These are phyloP conservation scores for Debaryomyces maramus DNA, from an alignment of 805 yeast genomes.

Conservation along the genomic window DNA sequence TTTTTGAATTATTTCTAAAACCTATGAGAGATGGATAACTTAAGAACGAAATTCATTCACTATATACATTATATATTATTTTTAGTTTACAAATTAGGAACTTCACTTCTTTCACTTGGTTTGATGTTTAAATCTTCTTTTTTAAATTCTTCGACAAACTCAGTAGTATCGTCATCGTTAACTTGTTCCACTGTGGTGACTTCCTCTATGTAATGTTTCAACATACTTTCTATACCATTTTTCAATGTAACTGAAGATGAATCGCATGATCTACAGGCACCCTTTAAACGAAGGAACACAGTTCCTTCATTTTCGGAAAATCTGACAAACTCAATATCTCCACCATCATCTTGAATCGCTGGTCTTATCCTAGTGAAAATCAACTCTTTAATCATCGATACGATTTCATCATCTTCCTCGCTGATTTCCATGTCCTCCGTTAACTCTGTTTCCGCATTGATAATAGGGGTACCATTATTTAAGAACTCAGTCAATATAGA, in stretches of 20 bases:
- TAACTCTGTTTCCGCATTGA: slow-evolving; percentile 33
- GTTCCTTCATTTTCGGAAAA: slow-evolving; percentile 56
- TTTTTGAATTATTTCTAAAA: too few species aligned
- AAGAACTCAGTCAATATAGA: slow-evolving; percentile 55
- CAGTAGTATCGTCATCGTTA: slow-evolving; percentile 34
- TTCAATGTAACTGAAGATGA: slow-evolving; percentile 64
- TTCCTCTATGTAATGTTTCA: slow-evolving; percentile 68
- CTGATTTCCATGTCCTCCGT: slow-evolving; percentile 42
- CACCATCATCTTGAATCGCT: slow-evolving; percentile 98
- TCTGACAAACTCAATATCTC: slow-evolving; percentile 65
- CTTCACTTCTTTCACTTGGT: slow-evolving; percentile 30
- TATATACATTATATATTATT: background rate
- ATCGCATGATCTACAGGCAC: slow-evolving; percentile 75
- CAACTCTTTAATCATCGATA: slow-evolving; percentile 66
- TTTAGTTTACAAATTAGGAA: slow-evolving; percentile 27
- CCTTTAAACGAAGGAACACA: slow-evolving; percentile 58
- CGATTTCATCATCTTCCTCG: slow-evolving; percentile 67
- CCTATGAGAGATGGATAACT: too few species aligned
- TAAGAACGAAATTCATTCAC: too few species aligned
- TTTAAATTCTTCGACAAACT: background rate
- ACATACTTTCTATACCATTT: slow-evolving; percentile 69
- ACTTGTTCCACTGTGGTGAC: slow-evolving; percentile 56
- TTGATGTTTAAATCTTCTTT: slow-evolving; percentile 11
- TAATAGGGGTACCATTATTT: slow-evolving; percentile 56
- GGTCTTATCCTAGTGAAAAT: slow-evolving; percentile 74